Conservation (phyloP, 1,284 basidiomycete species). For the Testicularia cyperi region DNA sequence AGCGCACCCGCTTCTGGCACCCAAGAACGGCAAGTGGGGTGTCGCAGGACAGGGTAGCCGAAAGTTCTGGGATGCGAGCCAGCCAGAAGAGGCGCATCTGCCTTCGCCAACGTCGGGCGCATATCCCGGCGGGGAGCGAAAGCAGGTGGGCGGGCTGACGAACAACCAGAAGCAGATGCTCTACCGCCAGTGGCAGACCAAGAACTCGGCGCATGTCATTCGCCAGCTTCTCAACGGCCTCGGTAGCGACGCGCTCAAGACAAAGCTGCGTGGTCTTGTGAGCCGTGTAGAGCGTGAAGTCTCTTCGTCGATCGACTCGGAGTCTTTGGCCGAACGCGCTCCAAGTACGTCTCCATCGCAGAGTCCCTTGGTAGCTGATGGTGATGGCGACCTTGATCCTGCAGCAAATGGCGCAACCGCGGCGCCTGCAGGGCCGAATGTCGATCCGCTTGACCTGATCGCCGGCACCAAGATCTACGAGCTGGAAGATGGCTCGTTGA, state of each 20-base stretch:
- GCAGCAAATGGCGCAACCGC: too few relatives aligned
- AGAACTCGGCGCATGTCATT: conserved; percentile 18
- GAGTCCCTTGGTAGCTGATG: neutral
- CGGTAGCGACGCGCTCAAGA: conserved; percentile 26
- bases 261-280: conserved; percentile 22
- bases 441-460: neutral
- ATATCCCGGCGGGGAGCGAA: conserved; percentile 51
- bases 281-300: neutral
- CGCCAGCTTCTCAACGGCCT: conserved; percentile 20
- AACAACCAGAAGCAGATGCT: conserved; percentile 51
- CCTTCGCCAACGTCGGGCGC: conserved; percentile 8
- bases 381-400: neutral
- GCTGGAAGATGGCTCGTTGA: neutral
- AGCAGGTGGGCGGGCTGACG: conserved; percentile 45
- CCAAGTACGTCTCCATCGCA: neutral
- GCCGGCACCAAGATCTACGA: neutral
- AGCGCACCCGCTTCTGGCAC: conserved; percentile 56
- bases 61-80: conserved; percentile 38
- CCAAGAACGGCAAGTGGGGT: conserved; percentile 43
- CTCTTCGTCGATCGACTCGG: neutral
- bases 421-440: too few relatives aligned
- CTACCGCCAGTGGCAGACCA: conserved; percentile 29
- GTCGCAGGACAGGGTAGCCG: conserved; percentile 38
- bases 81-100: conserved; percentile 15
- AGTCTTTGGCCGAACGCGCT: neutral